phyloP scores from a whole-genome alignment of 306 rosid genomes.

The Cucumis hystrix region DNA sequence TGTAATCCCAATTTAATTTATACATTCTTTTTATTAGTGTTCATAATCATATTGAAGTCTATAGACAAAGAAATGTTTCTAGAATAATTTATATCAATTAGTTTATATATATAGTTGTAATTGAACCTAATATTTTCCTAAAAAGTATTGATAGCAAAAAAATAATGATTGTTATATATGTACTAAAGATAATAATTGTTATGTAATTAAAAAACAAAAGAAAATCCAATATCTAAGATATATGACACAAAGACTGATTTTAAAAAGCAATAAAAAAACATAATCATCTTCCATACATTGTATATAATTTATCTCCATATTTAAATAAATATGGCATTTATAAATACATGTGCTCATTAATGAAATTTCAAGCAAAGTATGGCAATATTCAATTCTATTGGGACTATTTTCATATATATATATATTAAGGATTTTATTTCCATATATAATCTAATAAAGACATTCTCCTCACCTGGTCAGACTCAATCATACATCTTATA shows the following conservation, averaged over 20 bases:
- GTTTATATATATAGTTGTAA: too few relatives aligned
- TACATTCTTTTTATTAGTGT: too few relatives aligned
- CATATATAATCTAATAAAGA: neutral
- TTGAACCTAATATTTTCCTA: too few relatives aligned
- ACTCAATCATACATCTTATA: neutral
- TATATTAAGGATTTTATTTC: too few relatives aligned
- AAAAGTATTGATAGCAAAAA: too few relatives aligned
- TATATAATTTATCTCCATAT: neutral
- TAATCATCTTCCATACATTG: neutral
- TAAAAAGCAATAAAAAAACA: neutral
- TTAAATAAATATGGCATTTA: neutral
- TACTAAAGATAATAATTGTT: too few relatives aligned
- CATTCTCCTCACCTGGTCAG: slow-evolving; percentile 6
- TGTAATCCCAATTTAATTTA: too few relatives aligned
- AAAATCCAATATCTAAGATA: neutral
- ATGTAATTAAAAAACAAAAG: too few relatives aligned
- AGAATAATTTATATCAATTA: too few relatives aligned
- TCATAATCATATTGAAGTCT: too few relatives aligned
- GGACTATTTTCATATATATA: neutral
- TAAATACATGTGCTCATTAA: neutral
- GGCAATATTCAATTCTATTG: neutral
- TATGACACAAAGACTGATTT: neutral
- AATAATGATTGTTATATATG: too few relatives aligned
- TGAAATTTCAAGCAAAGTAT: neutral
- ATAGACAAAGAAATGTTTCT: too few relatives aligned